Evolutionary conservation across 2,329 filamentous ascomycete species (phyloP), one percentile per base, ranked within the genome.

Genomic region (Penicillium hordei): DNA sequence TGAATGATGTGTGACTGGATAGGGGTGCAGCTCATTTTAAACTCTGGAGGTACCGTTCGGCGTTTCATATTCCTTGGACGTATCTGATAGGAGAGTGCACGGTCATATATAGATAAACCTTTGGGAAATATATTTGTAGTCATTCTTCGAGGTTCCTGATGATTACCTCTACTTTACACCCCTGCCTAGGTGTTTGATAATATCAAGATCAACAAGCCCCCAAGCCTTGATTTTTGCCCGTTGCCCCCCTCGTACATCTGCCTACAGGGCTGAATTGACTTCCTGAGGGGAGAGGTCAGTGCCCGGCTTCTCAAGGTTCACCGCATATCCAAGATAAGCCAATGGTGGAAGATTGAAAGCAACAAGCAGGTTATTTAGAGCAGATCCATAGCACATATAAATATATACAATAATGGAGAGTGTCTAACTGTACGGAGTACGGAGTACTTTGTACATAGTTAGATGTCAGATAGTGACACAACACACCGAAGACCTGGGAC

Each of bases 181-280:
- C 33, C 1, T 23, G 5, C 7, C 4, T 13, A 33, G 6, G 6
- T 13, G 13, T 12, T n/a, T 15, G 10, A 15, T n/a, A 33, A 34
- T 8, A 34, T 3, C 13, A 25, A 38, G 7, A 17, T 3, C 15
- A 39, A 23, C 4, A n/a, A 29, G 5, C 7, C n/a, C 10, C 19
- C 17, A 17, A 5, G 23, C 1, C 42, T 39, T 53, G 25, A n/a
- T 31, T 29, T 29, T 36, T 46, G 39, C 50, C 13, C n/a, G 4
- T 13, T 13, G 15, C 15, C 15, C 13, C 13, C 34, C n/a, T 31
- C 31, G 17, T 21, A 48, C 9, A 38, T 55, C 17, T 19, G 27
- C n/a, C 29, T 17, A 49, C 36, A 51, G 7, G 46, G 38, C 52
- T 51, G 23, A 44, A 55, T 34, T 42, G 38, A 55, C 10, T 48